Evolutionary conservation across 495 filamentous ascomycete genomes (phyloP), one percentile per base, ranked within the genome.

Genomic region (Lineolata rhizophorae): DNA sequence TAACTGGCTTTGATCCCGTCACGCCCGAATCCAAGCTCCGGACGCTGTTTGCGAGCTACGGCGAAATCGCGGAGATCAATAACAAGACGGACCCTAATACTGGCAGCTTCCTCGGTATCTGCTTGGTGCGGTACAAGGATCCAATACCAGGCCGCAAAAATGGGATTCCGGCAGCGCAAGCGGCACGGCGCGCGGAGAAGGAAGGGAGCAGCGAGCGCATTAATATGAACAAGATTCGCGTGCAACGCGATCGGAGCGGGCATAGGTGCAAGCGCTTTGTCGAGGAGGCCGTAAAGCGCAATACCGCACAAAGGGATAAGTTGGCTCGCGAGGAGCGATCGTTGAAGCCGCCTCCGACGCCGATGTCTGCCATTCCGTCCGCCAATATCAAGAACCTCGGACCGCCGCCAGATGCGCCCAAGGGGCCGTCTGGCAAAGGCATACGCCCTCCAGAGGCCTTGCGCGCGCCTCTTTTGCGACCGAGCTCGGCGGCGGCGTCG

Each of bases 11-110:
- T 47, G 84, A 94, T 51, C 81, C 87, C 4, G 56, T 99, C 38
- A 75, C 74, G 5, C 64, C 76, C 12, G 70, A 84, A 39, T 64
- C 71, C 31, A 77, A 80, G 34, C 65, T 95, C 24, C 67, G 59
- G n/a, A 69, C 72, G 16, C 62, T 81, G 14, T 94, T 95, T 42
- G 68, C 77, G 15, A 70, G 67, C 20, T 94, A 76, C 54, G 87
- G 87, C 29, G 82, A 92, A 30, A 76, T 99, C 31, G 70, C 74
- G 21, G 75, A 81, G 40, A 72, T 87, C 37, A 78, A 75, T 40
- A 91, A 92, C 43, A 78, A 83, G 47, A 81, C 84, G 32, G 76
- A 95, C 49, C 87, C 87, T 4, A 72, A 78, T 24, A 94, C 80
- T 11, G 90, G 87, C 8, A 90, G 76, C 36, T 87, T 81, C 41